Evolutionary conservation across 1,139 yeast species (phyloP), one percentile per base, ranked within the genome.

Genomic region (Magnusiomyces paraingens): DNA sequence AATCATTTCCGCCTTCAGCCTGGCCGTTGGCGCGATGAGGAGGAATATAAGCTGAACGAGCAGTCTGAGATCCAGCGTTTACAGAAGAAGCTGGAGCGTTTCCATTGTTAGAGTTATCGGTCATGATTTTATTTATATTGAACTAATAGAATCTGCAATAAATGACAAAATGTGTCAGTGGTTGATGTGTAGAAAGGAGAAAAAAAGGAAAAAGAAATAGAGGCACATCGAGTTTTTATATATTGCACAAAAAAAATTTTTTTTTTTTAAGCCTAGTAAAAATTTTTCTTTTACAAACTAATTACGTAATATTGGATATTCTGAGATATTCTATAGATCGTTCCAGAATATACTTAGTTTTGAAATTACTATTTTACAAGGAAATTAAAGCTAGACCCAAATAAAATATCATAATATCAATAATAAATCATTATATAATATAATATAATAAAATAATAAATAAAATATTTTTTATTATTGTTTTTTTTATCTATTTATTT

Each of bases 11-110:
- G 20, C 10, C 10, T 15, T 5, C 29, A 15, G 10, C 32, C 14
- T 35, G 41, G 15, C 17, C 36, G 12, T 39, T 47, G 38, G 50
- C 50, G 38, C 50, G 50, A 15, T 47, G 50, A 15, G 50, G 50
- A 38, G 50, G 50, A 21, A 47, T 41, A 18, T 47, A 47, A 21
- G 50, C 15, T 35, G 18, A n/a, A 38, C 36, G 50, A 15, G 35
- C 38, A 20, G 49, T 12, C 20, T 21, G 41, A 5, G 41, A 35
- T 15, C 49, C 49, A 29, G 38, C 47, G 49, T 46, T 32, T 20
- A 46, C 15, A 14, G 49, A 39, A 18, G 49, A 32, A 36, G 41
- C 29, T 17, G 49, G n/a, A 45, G 39, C 38, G 18, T 17, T 26
- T 26, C 32, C 20, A 18, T 18, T 26, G 20, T 32, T 46, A 22